These are phyloP conservation scores for Dorcoceras hygrometricum DNA, from an alignment of 257 asterid genomes.

Conservation along the genomic window DNA sequence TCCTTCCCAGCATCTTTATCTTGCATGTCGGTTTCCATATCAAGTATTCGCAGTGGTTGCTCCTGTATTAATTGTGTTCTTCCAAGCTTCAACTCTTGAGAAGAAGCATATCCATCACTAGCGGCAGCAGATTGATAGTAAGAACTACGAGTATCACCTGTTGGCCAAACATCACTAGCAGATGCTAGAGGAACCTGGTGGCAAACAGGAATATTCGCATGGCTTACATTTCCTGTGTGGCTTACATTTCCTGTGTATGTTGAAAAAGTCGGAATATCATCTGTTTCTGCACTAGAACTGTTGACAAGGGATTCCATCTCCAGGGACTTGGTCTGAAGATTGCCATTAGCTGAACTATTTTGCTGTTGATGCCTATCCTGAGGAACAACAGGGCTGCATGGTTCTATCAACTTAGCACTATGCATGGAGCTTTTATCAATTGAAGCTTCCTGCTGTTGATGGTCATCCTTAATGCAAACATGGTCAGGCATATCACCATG, in stretches of 20 bases:
- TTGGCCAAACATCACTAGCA: slow-evolving; percentile 60
- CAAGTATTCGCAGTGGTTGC: slow-evolving; percentile 43
- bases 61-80: slow-evolving; percentile 54
- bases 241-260: slow-evolving; percentile 42
- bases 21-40: slow-evolving; percentile 37
- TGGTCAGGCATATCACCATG: slow-evolving; percentile 39
- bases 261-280: slow-evolving; percentile 41
- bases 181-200: slow-evolving; percentile 41
- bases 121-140: slow-evolving; percentile 45
- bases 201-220: slow-evolving; percentile 38
- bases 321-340: slow-evolving; percentile 39
- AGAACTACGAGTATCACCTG: slow-evolving; percentile 49
- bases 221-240: slow-evolving; percentile 43
- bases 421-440: slow-evolving; percentile 24
- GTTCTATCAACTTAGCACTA: slow-evolving; percentile 26
- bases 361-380: slow-evolving; percentile 39
- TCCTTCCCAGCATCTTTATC: slow-evolving; percentile 49
- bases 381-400: slow-evolving; percentile 32
- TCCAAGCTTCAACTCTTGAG: slow-evolving; percentile 53
- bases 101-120: slow-evolving; percentile 49
- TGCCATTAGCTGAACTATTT: slow-evolving; percentile 35
- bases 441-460: slow-evolving; percentile 34
- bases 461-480: slow-evolving; percentile 33
- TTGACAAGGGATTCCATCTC: slow-evolving; percentile 41
- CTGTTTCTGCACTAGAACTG: slow-evolving; percentile 34